phyloP scores from a whole-genome alignment of 78 protist genomes.

The Dictyostelium purpureum region DNA sequence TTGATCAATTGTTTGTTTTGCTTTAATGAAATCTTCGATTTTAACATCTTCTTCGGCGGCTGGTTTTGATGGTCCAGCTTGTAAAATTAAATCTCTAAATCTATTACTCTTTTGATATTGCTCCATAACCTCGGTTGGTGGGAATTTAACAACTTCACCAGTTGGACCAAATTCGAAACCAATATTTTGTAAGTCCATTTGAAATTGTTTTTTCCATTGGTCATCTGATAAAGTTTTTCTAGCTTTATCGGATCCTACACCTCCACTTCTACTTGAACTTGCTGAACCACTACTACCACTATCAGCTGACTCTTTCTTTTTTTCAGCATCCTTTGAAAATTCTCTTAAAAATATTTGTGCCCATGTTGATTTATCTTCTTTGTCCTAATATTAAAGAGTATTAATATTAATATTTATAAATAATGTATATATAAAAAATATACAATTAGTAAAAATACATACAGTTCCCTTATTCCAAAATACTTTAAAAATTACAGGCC shows the following conservation, averaged over 20 bases:
- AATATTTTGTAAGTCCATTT: conserved; percentile 55
- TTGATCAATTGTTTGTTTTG: no score
- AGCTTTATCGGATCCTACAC: neutral
- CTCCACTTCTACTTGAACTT: neutral
- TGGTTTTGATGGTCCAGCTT: neutral
- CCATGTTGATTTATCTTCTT: conserved; percentile 77
- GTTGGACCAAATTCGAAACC: conserved; percentile 49
- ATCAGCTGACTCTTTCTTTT: neutral
- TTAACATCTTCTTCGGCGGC: neutral
- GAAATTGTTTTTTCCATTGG: conserved; percentile 42
- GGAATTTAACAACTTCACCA: conserved; percentile 64
- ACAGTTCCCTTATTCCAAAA: conserved; percentile 60
- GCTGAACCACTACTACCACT: neutral
- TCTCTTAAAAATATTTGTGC: conserved; percentile 56
- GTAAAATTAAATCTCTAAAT: conserved; percentile 44
- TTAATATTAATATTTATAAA: no score
- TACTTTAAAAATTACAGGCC: conserved; percentile 63
- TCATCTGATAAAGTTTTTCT: conserved; percentile 19
- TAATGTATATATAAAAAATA: no score
- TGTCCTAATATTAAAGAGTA: neutral
- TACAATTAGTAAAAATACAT: no score
- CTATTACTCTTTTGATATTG: conserved; percentile 36
- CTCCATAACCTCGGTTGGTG: conserved; percentile 77
- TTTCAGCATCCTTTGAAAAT: neutral
- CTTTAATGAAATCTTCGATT: no score